Evolutionary conservation across 805 yeast species (phyloP), one percentile per base, ranked within the genome.

Genomic region (Saccharomyces mikatae): DNA sequence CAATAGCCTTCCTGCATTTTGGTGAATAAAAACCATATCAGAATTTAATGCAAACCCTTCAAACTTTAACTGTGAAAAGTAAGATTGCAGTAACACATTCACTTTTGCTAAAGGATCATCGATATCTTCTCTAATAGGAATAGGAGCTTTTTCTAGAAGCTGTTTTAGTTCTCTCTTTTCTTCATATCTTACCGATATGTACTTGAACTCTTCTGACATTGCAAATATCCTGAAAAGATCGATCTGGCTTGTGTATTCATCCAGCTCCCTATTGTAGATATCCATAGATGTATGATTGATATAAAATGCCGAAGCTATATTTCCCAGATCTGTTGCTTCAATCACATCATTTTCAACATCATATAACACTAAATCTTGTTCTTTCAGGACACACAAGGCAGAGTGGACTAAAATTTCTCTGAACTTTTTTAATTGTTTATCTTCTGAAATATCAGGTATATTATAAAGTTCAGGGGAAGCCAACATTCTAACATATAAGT

Each of bases 1-100:
- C 54, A 91, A 74, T 41, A 94, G 70, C 65, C 99, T 79, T 2
- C 95, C 92, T 0, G 97, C 97, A 46, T 95, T 89, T 69, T 94
- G 98, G 0, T 94, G 87, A 46, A 94, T 82, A 66, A 88, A 94
- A 2, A 89, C 77, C 96, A 91, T 89, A 73, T 94, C 99, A 0
- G 96, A 83, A 78, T 86, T 82, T 56, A 95, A 71, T 0, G 97
- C 97, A 72, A 89, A 88, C 0, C 98, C 98, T 0, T 87, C 94
- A 17, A 94, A 73, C 9, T 76, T 73, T 26, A 91, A 72, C 41
- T 84, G 71, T 0, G 97, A 87, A n/a, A 94, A 87, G 62, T 87
- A 89, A 0, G 96, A 80, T 65, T 94, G 99, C 11, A 94, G 71
- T 41, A 94, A 69, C 6, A 89, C 81, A 60, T 84, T 89, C 22